Conservation (phyloP, 2,329 filamentous ascomycete species). For the Chlorencoelia australis region DNA sequence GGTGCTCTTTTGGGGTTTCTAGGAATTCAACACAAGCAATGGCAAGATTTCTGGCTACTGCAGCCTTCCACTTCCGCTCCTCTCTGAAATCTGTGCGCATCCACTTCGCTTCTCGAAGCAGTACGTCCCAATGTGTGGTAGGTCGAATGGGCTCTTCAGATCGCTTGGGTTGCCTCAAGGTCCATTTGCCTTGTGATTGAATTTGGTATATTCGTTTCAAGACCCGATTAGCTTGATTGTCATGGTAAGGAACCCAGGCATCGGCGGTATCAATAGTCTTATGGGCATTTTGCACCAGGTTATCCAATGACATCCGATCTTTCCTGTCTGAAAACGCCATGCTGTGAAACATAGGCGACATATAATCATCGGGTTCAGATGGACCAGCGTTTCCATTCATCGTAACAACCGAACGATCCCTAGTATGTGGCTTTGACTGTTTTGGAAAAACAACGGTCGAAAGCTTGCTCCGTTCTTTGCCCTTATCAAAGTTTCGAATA, state of each 20-base stretch:
- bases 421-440: slow-evolving; percentile 37
- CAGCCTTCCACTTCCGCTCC: slow-evolving; percentile 87
- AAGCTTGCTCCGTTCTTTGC: slow-evolving; percentile 53
- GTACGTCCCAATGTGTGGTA: slow-evolving; percentile 71
- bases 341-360: slow-evolving; percentile 50
- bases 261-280: slow-evolving; percentile 86
- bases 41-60: slow-evolving; percentile 69
- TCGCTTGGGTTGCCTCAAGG: slow-evolving; percentile 77
- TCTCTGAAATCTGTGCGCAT: slow-evolving; percentile 95
- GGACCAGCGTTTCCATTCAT: slow-evolving; percentile 6
- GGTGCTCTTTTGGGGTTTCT: slow-evolving; percentile 50
- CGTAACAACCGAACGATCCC: slow-evolving; percentile 10
- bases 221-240: slow-evolving; percentile 80
- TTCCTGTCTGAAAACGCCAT: slow-evolving; percentile 46
- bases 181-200: slow-evolving; percentile 89
- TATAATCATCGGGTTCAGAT: slow-evolving; percentile 44
- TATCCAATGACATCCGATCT: slow-evolving; percentile 55
- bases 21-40: slow-evolving; percentile 79
- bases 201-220: slow-evolving; percentile 80
- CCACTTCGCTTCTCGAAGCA: slow-evolving; percentile 92
- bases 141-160: slow-evolving; percentile 70
- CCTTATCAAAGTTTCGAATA: slow-evolving; percentile 31
- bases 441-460: slow-evolving; percentile 75
- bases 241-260: slow-evolving; percentile 70
- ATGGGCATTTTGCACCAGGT: slow-evolving; percentile 70